phyloP scores from a whole-genome alignment of 495 filamentous ascomycete species.

The Aspergillus nidulans region DNA sequence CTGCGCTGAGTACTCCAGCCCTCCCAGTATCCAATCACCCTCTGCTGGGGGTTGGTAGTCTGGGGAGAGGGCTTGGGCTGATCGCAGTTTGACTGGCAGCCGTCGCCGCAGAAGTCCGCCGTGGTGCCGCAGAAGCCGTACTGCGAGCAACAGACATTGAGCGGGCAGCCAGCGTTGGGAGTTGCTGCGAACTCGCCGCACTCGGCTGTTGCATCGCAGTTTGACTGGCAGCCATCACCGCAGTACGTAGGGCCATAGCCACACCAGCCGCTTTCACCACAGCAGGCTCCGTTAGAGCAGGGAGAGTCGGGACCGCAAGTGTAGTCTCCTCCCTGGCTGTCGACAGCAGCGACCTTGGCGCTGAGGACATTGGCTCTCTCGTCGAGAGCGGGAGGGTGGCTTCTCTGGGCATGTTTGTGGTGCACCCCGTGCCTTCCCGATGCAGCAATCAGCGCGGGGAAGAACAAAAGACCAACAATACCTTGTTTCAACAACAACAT shows the following conservation, averaged over 20 bases:
- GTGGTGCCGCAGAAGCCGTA: conserved; percentile 35
- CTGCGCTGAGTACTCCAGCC: neutral
- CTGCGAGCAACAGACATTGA: conserved; percentile 28
- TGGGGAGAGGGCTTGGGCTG: neutral
- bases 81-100: conserved; percentile 14
- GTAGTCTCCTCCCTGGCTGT: neutral
- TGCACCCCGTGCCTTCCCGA: too few relatives aligned
- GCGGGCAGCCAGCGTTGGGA: conserved; percentile 22
- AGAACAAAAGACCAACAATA: too few relatives aligned
- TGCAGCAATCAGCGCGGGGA: too few relatives aligned
- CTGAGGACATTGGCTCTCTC: too few relatives aligned
- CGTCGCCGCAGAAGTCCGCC: conserved; percentile 37
- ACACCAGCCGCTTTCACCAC: neutral
- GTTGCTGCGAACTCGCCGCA: conserved; percentile 23
- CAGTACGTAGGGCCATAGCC: conserved; percentile 4
- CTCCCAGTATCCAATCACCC: conserved; percentile 10
- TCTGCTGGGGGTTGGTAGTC: neutral
- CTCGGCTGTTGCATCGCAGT: conserved; percentile 30
- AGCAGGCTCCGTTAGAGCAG: conserved; percentile 7
- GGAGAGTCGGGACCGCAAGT: neutral
- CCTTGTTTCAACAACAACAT: too few relatives aligned
- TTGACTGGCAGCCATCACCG: conserved; percentile 8
- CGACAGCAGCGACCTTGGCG: too few relatives aligned
- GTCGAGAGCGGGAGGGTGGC: too few relatives aligned
- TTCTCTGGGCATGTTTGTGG: too few relatives aligned